Conservation (phyloP, 2,329 filamentous ascomycete genomes). For the Chaetomiaceae sp. region DNA sequence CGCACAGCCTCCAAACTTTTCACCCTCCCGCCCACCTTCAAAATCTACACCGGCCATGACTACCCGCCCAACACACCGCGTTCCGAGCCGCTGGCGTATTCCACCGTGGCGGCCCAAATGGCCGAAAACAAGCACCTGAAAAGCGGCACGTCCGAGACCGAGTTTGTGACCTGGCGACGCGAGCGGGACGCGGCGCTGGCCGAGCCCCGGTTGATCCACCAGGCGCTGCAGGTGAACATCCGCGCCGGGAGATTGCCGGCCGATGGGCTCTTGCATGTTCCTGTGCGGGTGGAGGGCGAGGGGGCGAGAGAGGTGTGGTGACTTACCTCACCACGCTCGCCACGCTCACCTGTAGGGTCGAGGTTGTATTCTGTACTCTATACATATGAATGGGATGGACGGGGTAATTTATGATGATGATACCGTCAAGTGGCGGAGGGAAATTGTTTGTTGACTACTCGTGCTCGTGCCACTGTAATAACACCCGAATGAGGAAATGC, state of each 20-base stretch:
- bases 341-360: no score
- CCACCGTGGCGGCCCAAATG: conserved; percentile 45
- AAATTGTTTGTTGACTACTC: no score
- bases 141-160: conserved; percentile 36
- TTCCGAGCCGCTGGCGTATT: conserved; percentile 34
- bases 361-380: no score
- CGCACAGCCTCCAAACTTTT: conserved; percentile 42
- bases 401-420: no score
- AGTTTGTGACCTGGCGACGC: conserved; percentile 42
- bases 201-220: conserved; percentile 46
- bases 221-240: conserved; percentile 51
- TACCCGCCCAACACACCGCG: conserved; percentile 40
- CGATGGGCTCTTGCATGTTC: conserved; percentile 20
- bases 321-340: no score
- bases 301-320: not conserved
- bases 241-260: conserved; percentile 43
- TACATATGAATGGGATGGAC: no score
- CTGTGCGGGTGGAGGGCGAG: conserved; percentile 9
- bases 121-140: conserved; percentile 46
- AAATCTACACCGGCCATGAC: conserved; percentile 53
- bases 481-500: no score
- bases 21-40: conserved; percentile 38
- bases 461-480: no score
- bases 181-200: conserved; percentile 42
- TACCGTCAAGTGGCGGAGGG: not conserved